phyloP scores from a whole-genome alignment of 2,329 filamentous ascomycete genomes.

The Drechslera avenae region DNA sequence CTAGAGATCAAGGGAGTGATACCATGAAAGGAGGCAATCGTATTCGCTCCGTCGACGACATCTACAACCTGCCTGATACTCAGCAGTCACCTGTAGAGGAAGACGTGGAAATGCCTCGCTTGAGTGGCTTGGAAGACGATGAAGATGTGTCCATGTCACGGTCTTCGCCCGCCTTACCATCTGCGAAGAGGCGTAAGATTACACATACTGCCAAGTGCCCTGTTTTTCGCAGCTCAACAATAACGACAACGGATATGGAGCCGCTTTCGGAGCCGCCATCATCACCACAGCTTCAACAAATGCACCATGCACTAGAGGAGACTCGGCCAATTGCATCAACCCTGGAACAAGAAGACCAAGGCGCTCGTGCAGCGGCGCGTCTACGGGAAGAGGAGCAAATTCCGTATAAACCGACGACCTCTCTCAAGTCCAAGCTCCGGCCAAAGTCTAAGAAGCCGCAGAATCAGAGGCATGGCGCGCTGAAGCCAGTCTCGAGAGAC shows the following conservation, averaged over 20 bases:
- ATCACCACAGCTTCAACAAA: conserved; percentile 21
- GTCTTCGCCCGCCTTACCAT: conserved; percentile 30
- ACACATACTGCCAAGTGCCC: conserved; percentile 30
- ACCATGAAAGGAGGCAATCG: conserved; percentile 11
- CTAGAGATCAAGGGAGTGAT: conserved; percentile 24
- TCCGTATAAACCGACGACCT: conserved; percentile 26
- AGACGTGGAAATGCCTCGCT: conserved; percentile 39
- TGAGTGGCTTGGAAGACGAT: conserved; percentile 44
- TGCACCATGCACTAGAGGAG: conserved; percentile 27
- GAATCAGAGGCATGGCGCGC: conserved; percentile 29
- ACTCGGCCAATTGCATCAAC: conserved; percentile 28
- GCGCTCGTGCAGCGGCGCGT: conserved; percentile 38
- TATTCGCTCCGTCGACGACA: conserved; percentile 44
- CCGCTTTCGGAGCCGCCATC: conserved; percentile 16
- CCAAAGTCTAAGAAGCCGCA: conserved; percentile 22
- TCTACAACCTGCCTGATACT: conserved; percentile 44
- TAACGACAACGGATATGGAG: conserved; percentile 17
- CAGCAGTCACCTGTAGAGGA: conserved; percentile 39
- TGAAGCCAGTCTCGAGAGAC: conserved; percentile 37
- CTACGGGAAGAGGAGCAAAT: conserved; percentile 24
- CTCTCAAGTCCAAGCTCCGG: conserved; percentile 28
- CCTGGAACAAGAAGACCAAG: conserved; percentile 42
- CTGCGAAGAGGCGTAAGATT: conserved; percentile 41
- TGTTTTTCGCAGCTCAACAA: conserved; percentile 24
- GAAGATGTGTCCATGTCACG: conserved; percentile 35